phyloP scores from a whole-genome alignment of 2,329 filamentous ascomycete genomes.

The Ophiostoma ips region DNA sequence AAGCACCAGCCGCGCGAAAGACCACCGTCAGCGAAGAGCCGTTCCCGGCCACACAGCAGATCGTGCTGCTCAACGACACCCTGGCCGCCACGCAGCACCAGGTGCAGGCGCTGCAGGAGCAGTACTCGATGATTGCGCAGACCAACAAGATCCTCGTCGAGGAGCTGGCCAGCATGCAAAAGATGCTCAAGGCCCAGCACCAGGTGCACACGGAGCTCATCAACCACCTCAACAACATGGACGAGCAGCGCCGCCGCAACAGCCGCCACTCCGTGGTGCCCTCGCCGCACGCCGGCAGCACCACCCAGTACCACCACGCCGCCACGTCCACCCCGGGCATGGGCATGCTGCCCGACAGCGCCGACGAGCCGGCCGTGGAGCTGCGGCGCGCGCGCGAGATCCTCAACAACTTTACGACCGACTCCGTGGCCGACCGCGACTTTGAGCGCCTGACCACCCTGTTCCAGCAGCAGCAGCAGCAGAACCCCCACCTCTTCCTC shows the following conservation, averaged over 20 bases:
- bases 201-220: constrained; percentile 45
- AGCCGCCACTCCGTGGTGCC: constrained; percentile 26
- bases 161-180: constrained; percentile 46
- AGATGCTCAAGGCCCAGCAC: constrained; percentile 43
- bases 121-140: constrained; percentile 63
- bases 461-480: constrained; percentile 31
- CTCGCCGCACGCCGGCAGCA: constrained; percentile 22
- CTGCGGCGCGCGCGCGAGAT: constrained; percentile 43
- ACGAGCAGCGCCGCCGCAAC: constrained; percentile 29
- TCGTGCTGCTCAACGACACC: constrained; percentile 78
- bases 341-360: constrained; percentile 30
- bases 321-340: constrained; percentile 13
- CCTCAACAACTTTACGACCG: constrained; percentile 36
- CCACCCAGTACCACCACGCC: constrained; percentile 22
- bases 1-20: constrained; percentile 85
- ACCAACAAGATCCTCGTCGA: constrained; percentile 48
- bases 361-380: constrained; percentile 34
- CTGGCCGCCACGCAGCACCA: constrained; percentile 85
- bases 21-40: constrained; percentile 47
- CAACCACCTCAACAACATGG: constrained; percentile 37
- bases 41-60: constrained; percentile 70
- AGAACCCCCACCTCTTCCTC: too few species aligned
- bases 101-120: constrained; percentile 72
- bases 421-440: constrained; percentile 38
- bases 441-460: constrained; percentile 41